A percentile compares a stretch with the other conserved stretches of the same genome.
Conservation (phyloP, 129 eudicot species). For the Flaveria bidentis region DNA sequence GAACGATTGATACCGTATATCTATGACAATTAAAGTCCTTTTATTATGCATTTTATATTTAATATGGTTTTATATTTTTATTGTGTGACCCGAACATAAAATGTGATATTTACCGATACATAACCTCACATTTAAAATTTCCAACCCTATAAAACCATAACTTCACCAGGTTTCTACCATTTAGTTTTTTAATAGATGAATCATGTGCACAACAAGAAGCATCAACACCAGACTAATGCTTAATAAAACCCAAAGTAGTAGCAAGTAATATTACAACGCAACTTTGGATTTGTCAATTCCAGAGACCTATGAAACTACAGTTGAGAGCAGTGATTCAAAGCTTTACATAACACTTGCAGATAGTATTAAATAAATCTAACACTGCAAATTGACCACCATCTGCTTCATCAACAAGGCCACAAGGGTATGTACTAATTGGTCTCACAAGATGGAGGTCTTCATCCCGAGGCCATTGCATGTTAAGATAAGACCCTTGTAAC, state of each 20-base stretch:
- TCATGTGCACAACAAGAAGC: no score
- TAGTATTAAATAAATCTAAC: background rate
- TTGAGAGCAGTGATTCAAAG: slow-evolving; percentile 26
- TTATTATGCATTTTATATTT: no score
- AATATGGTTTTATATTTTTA: no score
- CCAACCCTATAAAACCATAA: no score
- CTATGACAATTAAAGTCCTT: no score
- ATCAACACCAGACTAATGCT: no score
- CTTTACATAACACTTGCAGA: slow-evolving; percentile 31
- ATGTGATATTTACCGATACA: no score
- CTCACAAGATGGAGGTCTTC: slow-evolving; percentile 73
- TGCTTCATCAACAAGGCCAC: slow-evolving; percentile 23
- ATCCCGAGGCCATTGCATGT: slow-evolving; percentile 93
- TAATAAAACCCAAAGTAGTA: background rate
- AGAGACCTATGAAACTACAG: background rate
- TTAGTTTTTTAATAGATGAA: no score
- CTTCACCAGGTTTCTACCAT: no score
- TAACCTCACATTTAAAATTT: no score
- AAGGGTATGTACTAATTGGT: slow-evolving; percentile 32
- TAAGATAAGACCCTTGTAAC: slow-evolving; percentile 84
- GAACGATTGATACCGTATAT: no score
- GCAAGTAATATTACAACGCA: slow-evolving; percentile 4
- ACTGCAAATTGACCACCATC: slow-evolving; percentile 27
- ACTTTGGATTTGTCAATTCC: slow-evolving; percentile 7
- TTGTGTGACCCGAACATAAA: no score